Base-by-base conservation (phyloP, 306 rosid genomes). In the Luffa aegyptiaca region DNA sequence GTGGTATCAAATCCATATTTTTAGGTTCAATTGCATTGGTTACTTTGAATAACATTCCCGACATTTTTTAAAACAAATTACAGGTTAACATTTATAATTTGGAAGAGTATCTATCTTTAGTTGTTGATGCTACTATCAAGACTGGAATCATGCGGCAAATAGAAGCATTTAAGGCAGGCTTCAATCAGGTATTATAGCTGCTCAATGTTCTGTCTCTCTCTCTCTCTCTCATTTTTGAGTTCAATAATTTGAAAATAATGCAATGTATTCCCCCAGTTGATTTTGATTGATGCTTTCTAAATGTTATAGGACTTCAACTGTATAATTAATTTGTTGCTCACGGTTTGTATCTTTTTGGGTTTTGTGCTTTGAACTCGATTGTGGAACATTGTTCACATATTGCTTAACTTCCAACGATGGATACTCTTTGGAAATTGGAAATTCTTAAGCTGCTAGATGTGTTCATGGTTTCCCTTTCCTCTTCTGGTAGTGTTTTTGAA, bases 81-180 rank as follows among this genome's bases (percentile, higher is more conserved):
- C 87, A 94, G 98, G 98, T 94, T 82, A 85, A 89, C 79, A 92
- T 94, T 75, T 86, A 87, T 89, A 89, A 89, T 86, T 85, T 94
- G 85, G 97, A 88, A 81, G 96, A 90, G 72, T 94, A 94, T 85
- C 88, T 94, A 85, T 86, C 97, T 70, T 68, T 87, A 80, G 91
- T 90, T 9, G 94, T 89, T 75, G 97, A 90, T 72, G 97, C 96
- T 6, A 94, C 97, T 62, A 92, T 94, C 64, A 94, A 92, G 87
- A 83, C 85, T 63, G 98, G 98, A 86, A 88, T 94, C 61, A 77
- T 51, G 76, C 91, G 88, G 82, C 98, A 94, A 84, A 81, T 92
- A 69, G 98, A 94, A 83, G 97, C 94, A 63, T 94, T 94, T 84
- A 94, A 88, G 81, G 91, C 90, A n/a, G 98, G 98, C 66, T 94